Evolutionary conservation across 2,329 filamentous ascomycete genomes (phyloP).

Genomic region (Aspergillus fijiensis): DNA sequence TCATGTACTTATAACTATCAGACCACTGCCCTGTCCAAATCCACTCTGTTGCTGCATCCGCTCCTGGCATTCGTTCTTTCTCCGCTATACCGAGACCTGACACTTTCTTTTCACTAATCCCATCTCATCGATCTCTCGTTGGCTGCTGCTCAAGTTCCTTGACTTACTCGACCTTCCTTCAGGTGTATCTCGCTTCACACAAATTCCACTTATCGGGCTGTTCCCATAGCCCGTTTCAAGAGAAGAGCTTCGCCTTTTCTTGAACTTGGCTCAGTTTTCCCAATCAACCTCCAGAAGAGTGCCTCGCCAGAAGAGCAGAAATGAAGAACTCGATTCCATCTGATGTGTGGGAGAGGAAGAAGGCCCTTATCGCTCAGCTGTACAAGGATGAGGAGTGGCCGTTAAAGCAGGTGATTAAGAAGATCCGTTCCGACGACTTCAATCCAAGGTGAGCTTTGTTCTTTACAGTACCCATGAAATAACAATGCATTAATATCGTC

Average conservation of each 20-base stretch:
- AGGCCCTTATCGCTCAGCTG: conserved; percentile 40
- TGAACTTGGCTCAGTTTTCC: not conserved
- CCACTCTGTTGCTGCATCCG: not conserved
- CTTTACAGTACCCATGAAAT: not conserved
- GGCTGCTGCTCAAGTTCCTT: not conserved
- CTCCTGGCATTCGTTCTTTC: not conserved
- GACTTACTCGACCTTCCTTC: not conserved
- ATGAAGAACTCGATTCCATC: conserved; percentile 47
- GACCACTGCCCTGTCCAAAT: not conserved
- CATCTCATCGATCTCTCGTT: conserved; percentile 32
- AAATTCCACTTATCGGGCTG: not conserved
- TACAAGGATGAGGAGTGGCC: conserved; percentile 49
- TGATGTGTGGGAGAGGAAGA: conserved; percentile 47
- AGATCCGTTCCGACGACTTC: conserved; percentile 44
- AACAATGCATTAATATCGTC: not conserved
- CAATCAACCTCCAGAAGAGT: not conserved
- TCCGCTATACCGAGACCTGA: not conserved
- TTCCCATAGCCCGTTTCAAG: not conserved
- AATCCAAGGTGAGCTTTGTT: conserved; percentile 38
- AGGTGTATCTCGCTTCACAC: not conserved
- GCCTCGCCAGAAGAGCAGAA: conserved; percentile 6
- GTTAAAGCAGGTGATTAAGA: conserved; percentile 46
- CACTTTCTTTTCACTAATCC: not conserved
- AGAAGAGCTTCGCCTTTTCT: not conserved
- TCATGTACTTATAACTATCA: conserved; percentile 12